Conservation (phyloP, 2,329 filamentous ascomycete genomes). For the Rhexocercosporidium sp. region DNA sequence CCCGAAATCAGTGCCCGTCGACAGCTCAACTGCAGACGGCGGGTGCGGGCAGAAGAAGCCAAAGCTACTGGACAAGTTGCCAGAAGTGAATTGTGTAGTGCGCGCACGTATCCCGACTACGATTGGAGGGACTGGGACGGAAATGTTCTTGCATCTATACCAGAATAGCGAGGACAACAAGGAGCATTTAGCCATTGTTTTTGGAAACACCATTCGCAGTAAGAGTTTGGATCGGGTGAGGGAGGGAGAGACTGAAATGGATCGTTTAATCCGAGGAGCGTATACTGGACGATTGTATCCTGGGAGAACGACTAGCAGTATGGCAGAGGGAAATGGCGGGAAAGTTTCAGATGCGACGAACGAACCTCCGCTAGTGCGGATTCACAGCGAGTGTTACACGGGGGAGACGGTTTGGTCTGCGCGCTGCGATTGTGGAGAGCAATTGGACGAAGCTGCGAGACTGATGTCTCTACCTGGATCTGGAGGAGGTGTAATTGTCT, state of each 20-base stretch:
- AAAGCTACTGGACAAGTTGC: conserved; percentile 75
- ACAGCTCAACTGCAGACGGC: conserved; percentile 55
- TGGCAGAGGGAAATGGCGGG: conserved; percentile 4
- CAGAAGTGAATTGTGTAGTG: conserved; percentile 90
- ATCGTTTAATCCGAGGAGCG: conserved; percentile 92
- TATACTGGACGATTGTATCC: conserved; percentile 89
- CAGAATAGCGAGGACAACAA: conserved; percentile 92
- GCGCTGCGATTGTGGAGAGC: conserved; percentile 96
- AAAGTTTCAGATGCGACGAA: neutral
- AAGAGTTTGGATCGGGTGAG: conserved; percentile 71
- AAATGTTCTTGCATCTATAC: conserved; percentile 98
- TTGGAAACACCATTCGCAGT: conserved; percentile 83
- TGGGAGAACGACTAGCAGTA: conserved; percentile 65
- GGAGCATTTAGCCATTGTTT: conserved; percentile 96
- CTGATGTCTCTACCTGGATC: conserved; percentile 80
- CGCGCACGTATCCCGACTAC: conserved; percentile 94
- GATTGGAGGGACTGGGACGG: conserved; percentile 66
- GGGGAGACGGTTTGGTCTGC: conserved; percentile 99
- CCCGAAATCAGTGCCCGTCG: conserved; percentile 27
- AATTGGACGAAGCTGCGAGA: conserved; percentile 92
- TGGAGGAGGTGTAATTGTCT: conserved; percentile 88
- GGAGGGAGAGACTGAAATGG: conserved; percentile 82
- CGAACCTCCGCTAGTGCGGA: conserved; percentile 75
- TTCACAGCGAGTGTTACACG: conserved; percentile 98
- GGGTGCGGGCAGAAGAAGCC: conserved; percentile 70